Conservation (phyloP, 2,329 filamentous ascomycete genomes). For the Fusarium sp. region DNA sequence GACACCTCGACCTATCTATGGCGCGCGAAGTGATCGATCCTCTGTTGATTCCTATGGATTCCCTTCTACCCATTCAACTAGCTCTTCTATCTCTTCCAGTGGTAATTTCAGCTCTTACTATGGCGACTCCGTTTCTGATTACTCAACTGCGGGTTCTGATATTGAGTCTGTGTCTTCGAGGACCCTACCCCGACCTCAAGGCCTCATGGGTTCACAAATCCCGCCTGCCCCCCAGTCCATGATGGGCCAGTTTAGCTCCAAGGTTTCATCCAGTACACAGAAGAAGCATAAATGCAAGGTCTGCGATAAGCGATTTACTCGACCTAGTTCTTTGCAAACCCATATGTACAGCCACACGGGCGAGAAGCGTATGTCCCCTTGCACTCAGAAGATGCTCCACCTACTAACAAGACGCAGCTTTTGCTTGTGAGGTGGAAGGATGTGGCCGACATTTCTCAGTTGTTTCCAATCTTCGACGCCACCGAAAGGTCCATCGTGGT, state of each 20-base stretch:
- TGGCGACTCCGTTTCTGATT: constrained; percentile 88
- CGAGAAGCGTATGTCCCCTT: constrained; percentile 83
- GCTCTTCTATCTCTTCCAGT: constrained; percentile 88
- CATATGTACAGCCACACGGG: constrained; percentile 99
- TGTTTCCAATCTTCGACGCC: constrained; percentile 91
- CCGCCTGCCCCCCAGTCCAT: constrained; percentile 92
- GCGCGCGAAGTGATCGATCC: constrained; percentile 70
- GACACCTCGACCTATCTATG: constrained; percentile 90
- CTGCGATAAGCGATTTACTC: constrained; percentile 96
- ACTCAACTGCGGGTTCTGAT: constrained; percentile 88
- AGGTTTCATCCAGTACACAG: constrained; percentile 92
- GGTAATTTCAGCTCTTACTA: constrained; percentile 86
- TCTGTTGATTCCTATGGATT: constrained; percentile 92
- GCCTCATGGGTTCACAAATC: constrained; percentile 65
- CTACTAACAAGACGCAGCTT: constrained; percentile 66
- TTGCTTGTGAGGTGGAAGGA: constrained; percentile 91
- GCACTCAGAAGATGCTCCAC: neutral
- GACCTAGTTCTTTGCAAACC: constrained; percentile 92
- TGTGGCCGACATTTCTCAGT: constrained; percentile 97
- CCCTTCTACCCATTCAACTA: constrained; percentile 81
- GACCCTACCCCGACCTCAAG: constrained; percentile 82
- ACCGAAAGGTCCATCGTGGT: constrained; percentile 90
- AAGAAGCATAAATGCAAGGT: constrained; percentile 99
- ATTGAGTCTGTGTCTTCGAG: constrained; percentile 82
- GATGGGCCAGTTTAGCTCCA: constrained; percentile 99